Evolutionary conservation across 2,329 filamentous ascomycete species (phyloP).

Genomic region (Colletotrichum neosansevieriae): DNA sequence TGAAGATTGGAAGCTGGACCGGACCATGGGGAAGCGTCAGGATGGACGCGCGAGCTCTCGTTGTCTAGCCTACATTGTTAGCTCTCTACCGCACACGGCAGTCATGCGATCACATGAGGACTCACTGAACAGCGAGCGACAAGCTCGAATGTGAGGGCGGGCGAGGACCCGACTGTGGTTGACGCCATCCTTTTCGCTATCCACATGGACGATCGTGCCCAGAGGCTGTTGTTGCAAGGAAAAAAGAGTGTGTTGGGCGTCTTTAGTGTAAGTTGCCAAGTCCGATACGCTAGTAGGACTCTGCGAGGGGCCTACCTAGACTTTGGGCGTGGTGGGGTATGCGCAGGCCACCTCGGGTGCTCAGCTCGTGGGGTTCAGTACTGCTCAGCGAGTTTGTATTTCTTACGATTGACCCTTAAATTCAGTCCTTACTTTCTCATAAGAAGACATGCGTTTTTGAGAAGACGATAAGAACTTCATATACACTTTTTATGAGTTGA

Average conservation of each 20-base stretch:
- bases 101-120: conserved; percentile 26
- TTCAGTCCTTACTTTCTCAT: too few species aligned
- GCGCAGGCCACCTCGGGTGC: not conserved
- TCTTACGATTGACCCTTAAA: too few species aligned
- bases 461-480: too few species aligned
- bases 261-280: conserved; percentile 10
- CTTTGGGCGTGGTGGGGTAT: conserved; percentile 7
- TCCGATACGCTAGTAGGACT: conserved; percentile 28
- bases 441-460: too few species aligned
- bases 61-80: conserved; percentile 71
- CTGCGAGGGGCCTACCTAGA: conserved; percentile 6
- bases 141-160: conserved; percentile 83
- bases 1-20: conserved; percentile 93
- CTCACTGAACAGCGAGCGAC: conserved; percentile 84
- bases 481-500: too few species aligned
- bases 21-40: conserved; percentile 91
- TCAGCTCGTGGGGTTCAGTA: not conserved
- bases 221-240: conserved; percentile 2
- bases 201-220: conserved; percentile 38
- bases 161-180: conserved; percentile 63
- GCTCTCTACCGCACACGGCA: not conserved
- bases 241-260: not conserved
- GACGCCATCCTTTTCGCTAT: conserved; percentile 59
- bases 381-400: too few species aligned
- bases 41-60: conserved; percentile 89